Evolutionary conservation across 371 early-diverging fungal species (phyloP).

Genomic region (Rhizopus arrhizus): DNA sequence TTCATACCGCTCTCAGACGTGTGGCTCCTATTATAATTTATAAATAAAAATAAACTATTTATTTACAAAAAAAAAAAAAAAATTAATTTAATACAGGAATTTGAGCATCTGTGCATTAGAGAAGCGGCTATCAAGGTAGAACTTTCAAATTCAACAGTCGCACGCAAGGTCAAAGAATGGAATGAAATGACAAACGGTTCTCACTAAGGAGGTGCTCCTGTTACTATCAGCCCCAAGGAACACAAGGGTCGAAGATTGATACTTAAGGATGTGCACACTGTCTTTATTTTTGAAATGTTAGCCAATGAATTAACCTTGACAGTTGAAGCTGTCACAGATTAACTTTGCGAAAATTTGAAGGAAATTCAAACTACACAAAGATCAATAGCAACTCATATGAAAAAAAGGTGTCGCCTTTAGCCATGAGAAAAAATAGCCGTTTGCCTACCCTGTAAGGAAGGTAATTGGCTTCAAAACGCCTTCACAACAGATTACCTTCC

Average conservation of each 20-base stretch:
- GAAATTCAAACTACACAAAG: constrained; percentile 10
- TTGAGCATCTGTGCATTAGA: constrained; percentile 15
- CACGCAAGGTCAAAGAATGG: constrained; percentile 12
- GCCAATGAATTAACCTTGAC: constrained; percentile 13
- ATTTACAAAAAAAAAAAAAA: too few relatives aligned
- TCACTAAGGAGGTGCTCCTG: constrained; percentile 2
- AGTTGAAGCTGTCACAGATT: constrained; percentile 17
- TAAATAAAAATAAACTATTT: too few relatives aligned
- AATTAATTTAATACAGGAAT: constrained; percentile 13
- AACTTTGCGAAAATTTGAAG: constrained; percentile 5
- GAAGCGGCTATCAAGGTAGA: constrained; percentile 8
- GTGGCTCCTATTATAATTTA: too few relatives aligned
- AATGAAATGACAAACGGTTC: constrained; percentile 8
- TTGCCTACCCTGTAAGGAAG: background rate
- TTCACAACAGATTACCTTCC: constrained; percentile 1
- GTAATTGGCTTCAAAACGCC: too few relatives aligned
- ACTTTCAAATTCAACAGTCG: constrained; percentile 11
- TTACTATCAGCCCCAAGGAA: constrained; percentile 2
- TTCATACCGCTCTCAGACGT: too few relatives aligned
- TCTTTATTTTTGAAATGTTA: constrained; percentile 10
- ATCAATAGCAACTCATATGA: constrained; percentile 13
- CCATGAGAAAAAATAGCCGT: constrained; percentile 2
- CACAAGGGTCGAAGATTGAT: constrained; percentile 6
- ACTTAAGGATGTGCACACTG: constrained; percentile 8
- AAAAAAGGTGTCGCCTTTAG: constrained; percentile 5